Evolutionary conservation across 2,329 filamentous ascomycete genomes (phyloP), one percentile per base, ranked within the genome.

Genomic region (Verticillium dahliae): DNA sequence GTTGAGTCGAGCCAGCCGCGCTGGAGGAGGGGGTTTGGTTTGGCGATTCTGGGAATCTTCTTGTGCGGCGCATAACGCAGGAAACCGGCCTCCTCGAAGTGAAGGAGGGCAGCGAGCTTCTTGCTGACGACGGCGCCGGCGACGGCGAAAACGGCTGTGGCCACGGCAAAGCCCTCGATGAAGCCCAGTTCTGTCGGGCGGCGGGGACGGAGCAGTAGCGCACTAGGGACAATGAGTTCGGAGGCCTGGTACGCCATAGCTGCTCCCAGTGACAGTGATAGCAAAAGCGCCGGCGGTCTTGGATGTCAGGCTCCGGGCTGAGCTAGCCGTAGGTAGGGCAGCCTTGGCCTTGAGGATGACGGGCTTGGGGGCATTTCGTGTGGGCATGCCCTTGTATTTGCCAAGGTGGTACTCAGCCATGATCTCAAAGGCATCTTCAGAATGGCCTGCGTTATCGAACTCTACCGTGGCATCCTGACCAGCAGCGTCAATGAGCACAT

Each of bases 361-460:
- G 5, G 69, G 61, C 50, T 68, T 69, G 33, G 70, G 60, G 6
- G 64, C 64, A 34, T 59, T 66, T 41, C 63, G 62, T 60, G 59
- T 66, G 59, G 61, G 59, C 14, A 61, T 69, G 45, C 73, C 75
- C 59, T 73, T 74, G 61, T 77, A 69, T 35, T 70, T 72, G 18
- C 78, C 79, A 38, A 81, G 57, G 50, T 65, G 65, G 60, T 71
- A 78, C 13, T 69, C 62, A 2, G 69, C 70, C 72, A 81, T 75
- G 56, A 79, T 75, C 45, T 79, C 78, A 58, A 69, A 72, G 2
- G 79, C 79, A 61, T 81, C 80, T 31, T 91, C 89, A 56, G 89
- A 92, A 79, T 96, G 91, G 55, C 91, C 91, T 41, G 91, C 90
- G 69, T 93, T 89, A 76, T 95, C 90, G 70, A 93, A 95, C 52